Conservation (phyloP, 768 basidiomycete species). For the Pulveroboletus frians region DNA sequence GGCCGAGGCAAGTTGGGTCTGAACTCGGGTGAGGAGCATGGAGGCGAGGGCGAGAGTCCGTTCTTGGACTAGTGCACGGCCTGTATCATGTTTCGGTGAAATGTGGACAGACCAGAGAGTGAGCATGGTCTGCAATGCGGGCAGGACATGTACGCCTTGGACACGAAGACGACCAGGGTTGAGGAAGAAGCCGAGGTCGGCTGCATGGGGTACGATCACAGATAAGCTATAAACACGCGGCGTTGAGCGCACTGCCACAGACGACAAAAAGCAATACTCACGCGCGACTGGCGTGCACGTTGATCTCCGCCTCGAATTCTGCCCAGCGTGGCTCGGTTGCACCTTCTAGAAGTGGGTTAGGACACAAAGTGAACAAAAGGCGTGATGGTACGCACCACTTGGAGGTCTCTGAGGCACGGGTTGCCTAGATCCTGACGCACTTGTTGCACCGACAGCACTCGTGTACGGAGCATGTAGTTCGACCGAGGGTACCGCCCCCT, state of each 20-base stretch:
- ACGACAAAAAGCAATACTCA: not conserved
- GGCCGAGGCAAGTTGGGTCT: constrained; percentile 42
- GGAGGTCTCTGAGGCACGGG: not conserved
- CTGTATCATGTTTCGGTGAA: constrained; percentile 32
- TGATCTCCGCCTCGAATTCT: not conserved
- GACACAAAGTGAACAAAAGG: too few species aligned
- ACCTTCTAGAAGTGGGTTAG: not conserved
- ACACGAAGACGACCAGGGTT: constrained; percentile 42
- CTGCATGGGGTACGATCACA: constrained; percentile 49
- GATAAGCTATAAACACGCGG: constrained; percentile 14
- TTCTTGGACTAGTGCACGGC: constrained; percentile 28
- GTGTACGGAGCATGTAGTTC: constrained; percentile 49
- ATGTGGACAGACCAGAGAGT: constrained; percentile 53
- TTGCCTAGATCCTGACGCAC: not conserved
- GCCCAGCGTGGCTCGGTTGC: not conserved
- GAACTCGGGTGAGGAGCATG: constrained; percentile 43
- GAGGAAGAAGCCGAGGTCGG: constrained; percentile 66
- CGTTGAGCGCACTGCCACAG: not conserved
- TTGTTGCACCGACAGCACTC: not conserved
- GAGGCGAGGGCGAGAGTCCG: not conserved
- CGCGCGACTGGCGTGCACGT: constrained; percentile 6
- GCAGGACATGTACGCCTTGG: constrained; percentile 38
- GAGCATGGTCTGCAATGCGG: constrained; percentile 44
- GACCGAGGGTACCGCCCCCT: constrained; percentile 41
- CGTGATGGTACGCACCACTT: not conserved